Evolutionary conservation across 441 rosid species (phyloP), one percentile per base, ranked within the genome.

Genomic region (Manihot esculenta): DNA sequence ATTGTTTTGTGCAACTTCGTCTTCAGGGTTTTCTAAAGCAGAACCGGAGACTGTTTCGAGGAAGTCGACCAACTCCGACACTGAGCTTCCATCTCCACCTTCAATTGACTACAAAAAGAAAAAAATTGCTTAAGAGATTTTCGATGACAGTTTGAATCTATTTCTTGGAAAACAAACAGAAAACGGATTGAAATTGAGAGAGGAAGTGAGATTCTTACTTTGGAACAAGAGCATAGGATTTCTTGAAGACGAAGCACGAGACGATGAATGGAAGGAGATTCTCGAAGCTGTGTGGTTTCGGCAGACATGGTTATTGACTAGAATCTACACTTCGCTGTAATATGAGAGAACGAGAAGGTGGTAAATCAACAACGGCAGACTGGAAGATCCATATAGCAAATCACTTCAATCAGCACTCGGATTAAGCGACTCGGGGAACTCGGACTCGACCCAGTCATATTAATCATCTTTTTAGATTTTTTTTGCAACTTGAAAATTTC

Each of bases 1-100:
- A 70, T 70, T 72, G 54, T 71, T 68, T 23, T 70, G 77, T 35
- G 80, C 71, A 42, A 76, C 85, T 63, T 78, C 79, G 35, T 81
- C 74, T 23, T 68, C 84, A 1, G 79, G 78, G 10, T 79, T 72
- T 1, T 73, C 77, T 71, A 79, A 51, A n/a, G 78, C 70, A 7
- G 81, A 75, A 44, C 68, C 83, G 0, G 79, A 84, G n/a, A 86
- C 70, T 15, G 85, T 77, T 74, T 86, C 76, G 20, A 93, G 87
- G 70, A 79, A 83, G 74, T 59, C 65, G 35, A 76, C 82, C 54
- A 93, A 84, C 73, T 88, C 82, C 35, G 77, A 20, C 14, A 80
- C 84, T 10, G 79, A 73, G 74, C 70, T 79, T 68, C 79, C 86
- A 27, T 79, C 85, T 79, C 84, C 94, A 21, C 24, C 66, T 74